Conservation (phyloP, 2,329 filamentous ascomycete species). For the Chaetomium sp. region DNA sequence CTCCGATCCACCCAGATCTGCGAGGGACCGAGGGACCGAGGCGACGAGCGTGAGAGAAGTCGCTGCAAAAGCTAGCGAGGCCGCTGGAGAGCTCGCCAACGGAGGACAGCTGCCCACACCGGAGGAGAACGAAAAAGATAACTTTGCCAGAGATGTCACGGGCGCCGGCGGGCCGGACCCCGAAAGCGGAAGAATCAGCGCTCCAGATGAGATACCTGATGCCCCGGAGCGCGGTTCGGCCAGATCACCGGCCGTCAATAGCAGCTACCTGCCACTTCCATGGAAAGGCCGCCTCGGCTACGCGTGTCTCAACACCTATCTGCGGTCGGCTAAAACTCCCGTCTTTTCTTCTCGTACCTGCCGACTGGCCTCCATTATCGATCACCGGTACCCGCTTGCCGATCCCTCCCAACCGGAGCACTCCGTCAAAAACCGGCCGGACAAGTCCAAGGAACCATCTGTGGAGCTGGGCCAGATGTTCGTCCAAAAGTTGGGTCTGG, state of each 20-base stretch:
- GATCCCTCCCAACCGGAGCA: constrained; percentile 74
- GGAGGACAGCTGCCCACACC: constrained; percentile 3
- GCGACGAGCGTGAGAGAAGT: neutral
- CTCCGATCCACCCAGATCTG: neutral
- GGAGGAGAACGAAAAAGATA: constrained; percentile 20
- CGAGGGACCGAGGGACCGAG: neutral
- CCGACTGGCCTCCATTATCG: constrained; percentile 81
- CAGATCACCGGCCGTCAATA: constrained; percentile 73
- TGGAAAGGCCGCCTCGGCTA: constrained; percentile 89
- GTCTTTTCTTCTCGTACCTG: constrained; percentile 90
- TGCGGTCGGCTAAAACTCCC: constrained; percentile 72
- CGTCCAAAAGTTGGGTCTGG: constrained; percentile 69
- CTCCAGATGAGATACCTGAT: constrained; percentile 16
- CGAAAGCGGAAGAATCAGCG: neutral
- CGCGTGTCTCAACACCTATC: constrained; percentile 88
- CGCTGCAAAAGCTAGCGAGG: constrained; percentile 11
- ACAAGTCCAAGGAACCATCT: constrained; percentile 63
- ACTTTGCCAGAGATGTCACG: constrained; percentile 18
- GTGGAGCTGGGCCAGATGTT: constrained; percentile 61
- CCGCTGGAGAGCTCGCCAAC: neutral
- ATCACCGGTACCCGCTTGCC: constrained; percentile 75
- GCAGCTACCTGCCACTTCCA: constrained; percentile 73
- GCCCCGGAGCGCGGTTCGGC: constrained; percentile 36
- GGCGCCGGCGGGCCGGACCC: constrained; percentile 17
- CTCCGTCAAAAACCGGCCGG: constrained; percentile 76